Evolutionary conservation across 306 rosid species (phyloP).

Genomic region (Astragalus membranaceus): DNA sequence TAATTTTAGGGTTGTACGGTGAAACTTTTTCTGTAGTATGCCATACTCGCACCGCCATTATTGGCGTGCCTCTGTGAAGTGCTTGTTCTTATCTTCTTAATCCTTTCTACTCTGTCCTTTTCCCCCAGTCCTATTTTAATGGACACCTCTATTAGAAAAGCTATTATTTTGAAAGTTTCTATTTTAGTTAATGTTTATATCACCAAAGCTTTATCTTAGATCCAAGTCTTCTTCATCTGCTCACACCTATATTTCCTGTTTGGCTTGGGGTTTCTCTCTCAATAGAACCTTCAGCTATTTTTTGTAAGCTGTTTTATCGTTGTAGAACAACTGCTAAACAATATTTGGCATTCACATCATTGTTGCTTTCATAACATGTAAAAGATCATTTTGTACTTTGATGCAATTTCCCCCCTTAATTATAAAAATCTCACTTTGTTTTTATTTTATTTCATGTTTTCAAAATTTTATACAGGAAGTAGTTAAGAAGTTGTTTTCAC

Average conservation of each 20-base stretch:
- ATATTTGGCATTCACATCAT: background rate
- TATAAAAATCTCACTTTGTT: no score
- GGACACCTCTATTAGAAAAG: background rate
- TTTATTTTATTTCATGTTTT: no score
- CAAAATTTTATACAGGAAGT: no score
- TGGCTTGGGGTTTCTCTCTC: slow-evolving; percentile 9
- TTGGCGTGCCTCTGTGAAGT: background rate
- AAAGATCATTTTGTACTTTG: background rate
- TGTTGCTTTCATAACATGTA: background rate
- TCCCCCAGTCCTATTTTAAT: background rate
- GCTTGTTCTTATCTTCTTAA: background rate
- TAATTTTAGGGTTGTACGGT: slow-evolving; percentile 1
- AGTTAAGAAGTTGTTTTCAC: no score
- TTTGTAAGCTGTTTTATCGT: background rate
- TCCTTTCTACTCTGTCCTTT: background rate
- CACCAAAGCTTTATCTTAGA: background rate
- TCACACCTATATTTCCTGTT: slow-evolving; percentile 2
- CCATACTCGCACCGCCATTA: background rate
- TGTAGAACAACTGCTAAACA: background rate
- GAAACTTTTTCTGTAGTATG: slow-evolving; percentile 9
- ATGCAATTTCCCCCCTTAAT: background rate
- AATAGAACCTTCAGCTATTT: background rate
- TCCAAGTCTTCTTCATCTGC: background rate
- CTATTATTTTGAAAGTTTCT: background rate
- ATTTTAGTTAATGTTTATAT: background rate